phyloP scores from a whole-genome alignment of 1,284 basidiomycete species.

The Anthracocystis setariae region DNA sequence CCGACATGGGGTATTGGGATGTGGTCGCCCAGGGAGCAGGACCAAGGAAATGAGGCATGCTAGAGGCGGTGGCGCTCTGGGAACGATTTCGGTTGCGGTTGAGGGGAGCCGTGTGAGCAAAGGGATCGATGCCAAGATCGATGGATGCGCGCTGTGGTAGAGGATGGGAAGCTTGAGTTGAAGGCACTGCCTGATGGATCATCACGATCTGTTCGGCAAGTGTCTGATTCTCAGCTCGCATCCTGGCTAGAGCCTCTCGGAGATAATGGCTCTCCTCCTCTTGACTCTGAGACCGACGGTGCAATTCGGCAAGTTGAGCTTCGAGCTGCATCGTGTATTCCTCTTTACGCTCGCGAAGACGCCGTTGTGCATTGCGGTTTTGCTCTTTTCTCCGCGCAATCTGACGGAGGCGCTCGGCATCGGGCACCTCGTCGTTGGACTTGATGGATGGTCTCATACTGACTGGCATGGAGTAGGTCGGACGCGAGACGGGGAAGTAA shows the following conservation, averaged over 20 bases:
- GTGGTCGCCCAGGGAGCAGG: constrained; percentile 29
- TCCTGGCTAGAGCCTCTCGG: constrained; percentile 39
- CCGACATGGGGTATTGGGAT: constrained; percentile 12
- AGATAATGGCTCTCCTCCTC: constrained; percentile 47
- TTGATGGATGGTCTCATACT: constrained; percentile 24
- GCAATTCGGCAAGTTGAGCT: constrained; percentile 41
- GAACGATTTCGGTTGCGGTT: constrained; percentile 32
- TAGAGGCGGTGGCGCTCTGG: constrained; percentile 30
- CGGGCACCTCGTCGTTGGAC: constrained; percentile 25
- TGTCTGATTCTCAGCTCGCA: constrained; percentile 45
- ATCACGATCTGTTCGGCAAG: constrained; percentile 37
- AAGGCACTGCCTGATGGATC: constrained; percentile 35
- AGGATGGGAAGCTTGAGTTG: constrained; percentile 37
- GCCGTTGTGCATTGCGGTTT: constrained; percentile 51
- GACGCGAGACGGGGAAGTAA: not conserved
- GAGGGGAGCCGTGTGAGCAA: constrained; percentile 14
- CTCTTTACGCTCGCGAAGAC: constrained; percentile 50
- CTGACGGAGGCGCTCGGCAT: constrained; percentile 44
- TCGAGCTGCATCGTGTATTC: constrained; percentile 53
- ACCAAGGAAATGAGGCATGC: constrained; percentile 25
- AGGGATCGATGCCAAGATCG: constrained; percentile 28
- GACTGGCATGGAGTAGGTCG: constrained; percentile 18
- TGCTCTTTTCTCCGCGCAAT: constrained; percentile 51
- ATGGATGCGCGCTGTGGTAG: constrained; percentile 38
- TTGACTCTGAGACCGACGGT: constrained; percentile 45